Percentiles rank a stretch among this genome's conserved stretches.
phyloP scores from a whole-genome alignment of 2,329 filamentous ascomycete genomes.

The Calonectria hawksworthii region DNA sequence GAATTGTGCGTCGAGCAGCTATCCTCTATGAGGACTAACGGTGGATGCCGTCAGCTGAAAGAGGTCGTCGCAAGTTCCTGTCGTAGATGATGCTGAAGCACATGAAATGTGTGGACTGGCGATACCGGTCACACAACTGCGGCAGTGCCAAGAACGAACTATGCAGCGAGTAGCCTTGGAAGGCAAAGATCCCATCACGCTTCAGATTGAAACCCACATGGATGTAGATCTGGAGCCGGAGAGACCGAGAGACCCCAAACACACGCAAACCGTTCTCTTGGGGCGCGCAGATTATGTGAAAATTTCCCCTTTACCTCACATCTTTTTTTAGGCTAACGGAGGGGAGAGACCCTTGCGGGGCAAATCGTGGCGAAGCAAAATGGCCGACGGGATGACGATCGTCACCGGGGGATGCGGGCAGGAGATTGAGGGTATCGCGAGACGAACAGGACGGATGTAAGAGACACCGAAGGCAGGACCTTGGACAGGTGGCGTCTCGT shows the following conservation, averaged over 20 bases:
- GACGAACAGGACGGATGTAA: slow-evolving; percentile 14
- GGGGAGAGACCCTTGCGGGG: background rate
- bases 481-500: slow-evolving; percentile 20
- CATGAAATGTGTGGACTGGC: background rate
- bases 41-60: too few species aligned
- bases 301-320: background rate
- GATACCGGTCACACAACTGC: background rate
- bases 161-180: background rate
- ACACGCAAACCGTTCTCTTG: background rate
- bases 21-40: background rate
- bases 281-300: background rate
- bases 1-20: background rate
- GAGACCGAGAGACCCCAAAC: slow-evolving; percentile 8
- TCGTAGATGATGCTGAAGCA: background rate
- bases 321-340: background rate
- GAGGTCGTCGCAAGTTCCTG: background rate
- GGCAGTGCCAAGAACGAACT: background rate
- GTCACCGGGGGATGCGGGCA: background rate
- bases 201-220: background rate
- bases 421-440: slow-evolving; percentile 32
- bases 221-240: slow-evolving; percentile 23
- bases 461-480: slow-evolving; percentile 5
- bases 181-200: background rate
- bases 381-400: slow-evolving; percentile 21
- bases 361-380: slow-evolving; percentile 12